These are phyloP conservation scores for Viridothelium virens DNA, from an alignment of 495 filamentous ascomycete species.

Conservation along the genomic window DNA sequence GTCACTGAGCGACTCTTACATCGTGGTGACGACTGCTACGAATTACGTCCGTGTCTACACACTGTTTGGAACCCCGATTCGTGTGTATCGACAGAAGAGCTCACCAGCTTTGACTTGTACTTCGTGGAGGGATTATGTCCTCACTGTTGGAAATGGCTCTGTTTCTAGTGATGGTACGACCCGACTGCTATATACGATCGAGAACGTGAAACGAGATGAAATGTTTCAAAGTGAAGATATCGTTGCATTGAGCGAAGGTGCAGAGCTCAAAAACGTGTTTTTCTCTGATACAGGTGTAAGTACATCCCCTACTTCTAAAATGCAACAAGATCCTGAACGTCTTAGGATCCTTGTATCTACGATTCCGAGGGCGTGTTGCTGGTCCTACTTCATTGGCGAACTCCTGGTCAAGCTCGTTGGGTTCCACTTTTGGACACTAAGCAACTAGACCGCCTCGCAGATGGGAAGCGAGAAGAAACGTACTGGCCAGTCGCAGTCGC, in stretches of 20 bases:
- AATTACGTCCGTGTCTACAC: slow-evolving; percentile 91
- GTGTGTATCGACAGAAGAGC: slow-evolving; percentile 85
- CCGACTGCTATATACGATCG: slow-evolving; percentile 73
- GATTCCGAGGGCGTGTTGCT: slow-evolving; percentile 82
- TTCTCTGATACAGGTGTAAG: slow-evolving; percentile 80
- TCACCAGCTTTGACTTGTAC: slow-evolving; percentile 83
- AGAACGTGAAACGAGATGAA: slow-evolving; percentile 90
- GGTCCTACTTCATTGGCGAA: slow-evolving; percentile 84
- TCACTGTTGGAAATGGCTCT: slow-evolving; percentile 88
- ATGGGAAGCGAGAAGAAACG: slow-evolving; percentile 74
- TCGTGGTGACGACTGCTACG: slow-evolving; percentile 74
- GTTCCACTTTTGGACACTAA: slow-evolving; percentile 85
- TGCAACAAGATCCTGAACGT: slow-evolving; percentile 10
- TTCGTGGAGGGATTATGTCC: slow-evolving; percentile 85
- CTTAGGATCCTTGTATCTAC: slow-evolving; percentile 83
- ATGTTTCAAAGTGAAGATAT: slow-evolving; percentile 86
- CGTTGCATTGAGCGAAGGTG: slow-evolving; percentile 63
- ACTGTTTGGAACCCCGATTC: slow-evolving; percentile 79
- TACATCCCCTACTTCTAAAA: slow-evolving; percentile 14
- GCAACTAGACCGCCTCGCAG: slow-evolving; percentile 67
- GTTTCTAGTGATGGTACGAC: slow-evolving; percentile 68
- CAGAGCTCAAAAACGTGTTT: slow-evolving; percentile 70
- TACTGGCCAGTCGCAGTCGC: slow-evolving; percentile 97
- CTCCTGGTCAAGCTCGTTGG: slow-evolving; percentile 77
- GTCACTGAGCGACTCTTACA: slow-evolving; percentile 83